Base-by-base conservation (phyloP, 805 yeast species). In the Myxozyma neotropica region DNA sequence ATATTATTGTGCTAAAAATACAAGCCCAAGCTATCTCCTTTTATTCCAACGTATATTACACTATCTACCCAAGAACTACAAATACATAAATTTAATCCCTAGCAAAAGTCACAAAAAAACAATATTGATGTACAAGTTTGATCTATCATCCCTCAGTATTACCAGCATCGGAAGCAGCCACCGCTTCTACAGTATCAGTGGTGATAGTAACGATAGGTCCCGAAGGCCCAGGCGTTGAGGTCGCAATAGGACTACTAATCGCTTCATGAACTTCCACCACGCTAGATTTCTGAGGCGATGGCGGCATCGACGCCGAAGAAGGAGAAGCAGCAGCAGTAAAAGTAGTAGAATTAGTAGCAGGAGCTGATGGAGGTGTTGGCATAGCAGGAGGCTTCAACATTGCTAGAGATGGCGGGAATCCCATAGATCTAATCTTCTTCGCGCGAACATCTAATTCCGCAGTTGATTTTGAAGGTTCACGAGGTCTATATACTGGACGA, bases 391-490 rank as follows among this genome's bases (percentile, higher is more conserved):
- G 35, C 17, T 13, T 43, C 26, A 57, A 21, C 50, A 51, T 39
- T 6, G 42, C 49, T 21, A 68, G 52, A 54, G 65, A 43, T 2
- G 72, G 72, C 17, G 72, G 72, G 48, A 69, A 69, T 5, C 72
- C 72, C 58, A 68, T 61, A 3, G 71, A 65, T 40, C 59, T 63
- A 13, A 66, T 66, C 6, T 66, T 63, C 53, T 61, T 55, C 56
- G 59, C 63, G 13, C 59, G 54, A n/a, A 48, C 49, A 15, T 51
- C 40, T 31, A n/a, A 15, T 7, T 29, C 27, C 2, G 21, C 48
- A 5, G 27, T 17, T 23, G 29, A 17, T 26, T 13, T 19, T 3
- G 29, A 23, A 1, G 23, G 29, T 8, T 12, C 33, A 4, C 45
- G 35, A 4, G 38, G 27, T 1, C 29, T 19, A n/a, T 27, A n/a